phyloP scores from a whole-genome alignment of 192 early-diverging fungal genomes.

The Coemansia sp. region DNA sequence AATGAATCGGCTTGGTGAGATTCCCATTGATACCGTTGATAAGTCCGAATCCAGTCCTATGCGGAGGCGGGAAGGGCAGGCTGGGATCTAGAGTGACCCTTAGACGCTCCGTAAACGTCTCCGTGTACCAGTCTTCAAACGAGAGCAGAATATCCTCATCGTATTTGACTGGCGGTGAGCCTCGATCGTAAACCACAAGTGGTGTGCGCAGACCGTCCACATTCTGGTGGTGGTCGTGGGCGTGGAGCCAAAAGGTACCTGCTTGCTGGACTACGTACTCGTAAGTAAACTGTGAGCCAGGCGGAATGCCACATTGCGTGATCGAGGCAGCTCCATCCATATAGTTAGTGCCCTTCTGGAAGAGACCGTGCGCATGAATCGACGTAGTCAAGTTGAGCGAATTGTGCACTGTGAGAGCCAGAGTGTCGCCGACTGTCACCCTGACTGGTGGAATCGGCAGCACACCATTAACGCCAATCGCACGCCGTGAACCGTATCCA shows the following conservation, averaged over 20 bases:
- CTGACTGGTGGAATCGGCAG: constrained; percentile 56
- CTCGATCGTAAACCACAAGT: constrained; percentile 63
- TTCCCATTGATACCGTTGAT: constrained; percentile 51
- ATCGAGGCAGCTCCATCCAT: constrained; percentile 67
- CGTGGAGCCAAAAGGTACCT: constrained; percentile 84
- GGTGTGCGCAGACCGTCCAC: constrained; percentile 74
- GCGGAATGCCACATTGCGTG: constrained; percentile 75
- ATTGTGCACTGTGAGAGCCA: constrained; percentile 51
- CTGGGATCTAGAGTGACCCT: constrained; percentile 50
- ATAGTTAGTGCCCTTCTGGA: constrained; percentile 66
- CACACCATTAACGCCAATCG: constrained; percentile 63
- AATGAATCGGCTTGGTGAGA: constrained; percentile 53
- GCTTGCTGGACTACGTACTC: constrained; percentile 61
- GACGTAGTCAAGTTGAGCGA: constrained; percentile 61
- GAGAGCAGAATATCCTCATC: constrained; percentile 65
- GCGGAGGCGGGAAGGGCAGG: constrained; percentile 59
- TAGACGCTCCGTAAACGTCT: constrained; percentile 55
- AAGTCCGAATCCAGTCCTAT: constrained; percentile 53
- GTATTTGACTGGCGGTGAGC: constrained; percentile 54
- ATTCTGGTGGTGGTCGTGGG: constrained; percentile 68
- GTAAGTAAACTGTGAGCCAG: constrained; percentile 64
- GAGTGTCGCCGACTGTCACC: constrained; percentile 17
- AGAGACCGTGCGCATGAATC: constrained; percentile 76
- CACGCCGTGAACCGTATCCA: constrained; percentile 59
- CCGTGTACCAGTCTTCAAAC: constrained; percentile 70